These are phyloP conservation scores for Zygnema circumcarinatum DNA, from an alignment of 139 green algal genomes.

Conservation along the genomic window DNA sequence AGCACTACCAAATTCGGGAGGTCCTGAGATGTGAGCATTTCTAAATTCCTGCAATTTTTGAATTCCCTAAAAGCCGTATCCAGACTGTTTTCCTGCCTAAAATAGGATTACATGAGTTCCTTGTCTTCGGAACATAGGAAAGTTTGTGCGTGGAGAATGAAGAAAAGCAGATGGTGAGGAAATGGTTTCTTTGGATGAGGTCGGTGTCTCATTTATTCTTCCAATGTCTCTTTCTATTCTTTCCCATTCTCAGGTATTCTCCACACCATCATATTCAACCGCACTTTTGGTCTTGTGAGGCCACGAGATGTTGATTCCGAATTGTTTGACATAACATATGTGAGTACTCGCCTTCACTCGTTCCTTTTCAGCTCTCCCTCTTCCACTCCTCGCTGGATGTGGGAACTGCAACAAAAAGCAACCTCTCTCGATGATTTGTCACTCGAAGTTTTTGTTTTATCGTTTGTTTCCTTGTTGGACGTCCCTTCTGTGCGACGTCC, in stretches of 20 bases:
- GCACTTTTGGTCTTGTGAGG: slow-evolving; percentile 81
- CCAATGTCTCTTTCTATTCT: too few species aligned
- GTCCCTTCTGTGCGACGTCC: background rate
- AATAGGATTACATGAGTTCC: background rate
- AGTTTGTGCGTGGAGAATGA: background rate
- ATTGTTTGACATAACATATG: slow-evolving; percentile 93
- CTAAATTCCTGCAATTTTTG: background rate
- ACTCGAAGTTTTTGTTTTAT: background rate
- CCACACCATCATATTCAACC: slow-evolving; percentile 94
- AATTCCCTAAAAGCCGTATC: background rate
- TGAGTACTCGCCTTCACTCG: slow-evolving; percentile 58
- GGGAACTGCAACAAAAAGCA: background rate
- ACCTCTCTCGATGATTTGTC: background rate
- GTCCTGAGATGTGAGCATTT: slow-evolving; percentile 76
- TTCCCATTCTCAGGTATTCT: slow-evolving; percentile 74
- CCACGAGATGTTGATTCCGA: slow-evolving; percentile 86
- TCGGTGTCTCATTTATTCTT: background rate
- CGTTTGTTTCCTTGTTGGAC: background rate
- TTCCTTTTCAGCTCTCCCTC: too few species aligned
- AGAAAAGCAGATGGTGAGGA: background rate
- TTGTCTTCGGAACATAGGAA: slow-evolving; percentile 18
- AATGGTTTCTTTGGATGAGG: background rate
- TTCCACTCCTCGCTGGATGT: background rate
- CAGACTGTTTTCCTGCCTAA: background rate
- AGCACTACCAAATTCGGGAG: slow-evolving; percentile 79